These are phyloP conservation scores for Mycogone perniciosa DNA, from an alignment of 2,329 filamentous ascomycete genomes.

Conservation along the genomic window DNA sequence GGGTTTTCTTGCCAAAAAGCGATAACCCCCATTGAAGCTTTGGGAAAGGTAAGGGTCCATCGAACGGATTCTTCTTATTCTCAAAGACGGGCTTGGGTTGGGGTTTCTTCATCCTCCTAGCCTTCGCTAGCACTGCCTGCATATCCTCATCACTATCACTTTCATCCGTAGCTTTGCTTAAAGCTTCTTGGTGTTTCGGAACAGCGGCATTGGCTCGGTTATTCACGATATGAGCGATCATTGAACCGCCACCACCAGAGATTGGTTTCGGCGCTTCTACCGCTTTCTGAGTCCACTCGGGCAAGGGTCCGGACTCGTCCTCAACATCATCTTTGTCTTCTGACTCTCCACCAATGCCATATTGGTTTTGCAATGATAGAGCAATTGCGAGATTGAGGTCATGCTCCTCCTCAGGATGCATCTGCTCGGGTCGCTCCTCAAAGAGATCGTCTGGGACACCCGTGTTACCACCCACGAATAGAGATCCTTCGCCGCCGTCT, in stretches of 20 bases:
- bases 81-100: conserved; percentile 34
- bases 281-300: conserved; percentile 51
- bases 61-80: conserved; percentile 58
- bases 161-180: conserved; percentile 22
- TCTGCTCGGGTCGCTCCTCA: conserved; percentile 27
- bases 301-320: conserved; percentile 39
- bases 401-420: conserved; percentile 38
- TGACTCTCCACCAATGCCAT: conserved; percentile 32
- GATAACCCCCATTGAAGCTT: conserved; percentile 66
- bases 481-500: conserved; percentile 41
- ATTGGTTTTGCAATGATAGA: conserved; percentile 68
- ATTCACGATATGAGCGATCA: conserved; percentile 70
- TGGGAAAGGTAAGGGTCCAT: conserved; percentile 84
- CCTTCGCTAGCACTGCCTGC: conserved; percentile 66
- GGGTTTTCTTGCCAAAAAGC: conserved; percentile 40
- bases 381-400: conserved; percentile 78
- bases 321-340: conserved; percentile 42
- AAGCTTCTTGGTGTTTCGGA: conserved; percentile 30
- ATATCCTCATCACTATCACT: conserved; percentile 80
- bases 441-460: conserved; percentile 13
- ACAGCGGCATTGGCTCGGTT: conserved; percentile 61
- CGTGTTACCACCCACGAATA: conserved; percentile 37
- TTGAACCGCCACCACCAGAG: conserved; percentile 44
- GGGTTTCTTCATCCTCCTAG: conserved; percentile 52
- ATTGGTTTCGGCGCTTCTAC: conserved; percentile 47